Conservation (phyloP, 352 stramenopile species). For the Phytophthora multivora region DNA sequence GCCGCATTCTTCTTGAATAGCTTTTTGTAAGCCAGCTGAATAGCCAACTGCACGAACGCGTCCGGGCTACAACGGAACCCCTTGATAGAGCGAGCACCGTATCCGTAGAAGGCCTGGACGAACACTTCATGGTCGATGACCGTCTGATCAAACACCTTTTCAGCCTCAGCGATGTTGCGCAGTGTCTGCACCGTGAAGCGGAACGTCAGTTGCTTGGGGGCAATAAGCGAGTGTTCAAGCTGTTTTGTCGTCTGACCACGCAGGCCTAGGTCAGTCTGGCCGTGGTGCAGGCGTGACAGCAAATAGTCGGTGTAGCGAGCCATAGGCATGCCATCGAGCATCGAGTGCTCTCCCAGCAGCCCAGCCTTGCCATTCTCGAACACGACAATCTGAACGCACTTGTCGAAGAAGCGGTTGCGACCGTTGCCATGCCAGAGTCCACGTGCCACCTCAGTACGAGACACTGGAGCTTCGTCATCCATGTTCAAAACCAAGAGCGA, state of each 20-base stretch:
- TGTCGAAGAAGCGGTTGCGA: constrained; percentile 97
- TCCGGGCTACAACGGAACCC: constrained; percentile 91
- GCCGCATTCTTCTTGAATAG: constrained; percentile 62
- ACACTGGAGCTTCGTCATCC: constrained; percentile 66
- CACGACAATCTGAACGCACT: constrained; percentile 96
- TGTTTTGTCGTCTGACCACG: constrained; percentile 47
- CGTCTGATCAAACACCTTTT: constrained; percentile 68
- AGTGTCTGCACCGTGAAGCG: constrained; percentile 56
- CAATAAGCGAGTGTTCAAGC: constrained; percentile 30
- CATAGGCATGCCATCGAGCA: constrained; percentile 89
- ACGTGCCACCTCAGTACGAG: constrained; percentile 63
- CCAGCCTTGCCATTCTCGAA: constrained; percentile 96
- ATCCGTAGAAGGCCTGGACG: constrained; percentile 89
- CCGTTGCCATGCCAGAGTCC: constrained; percentile 86
- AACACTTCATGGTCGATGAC: constrained; percentile 89
- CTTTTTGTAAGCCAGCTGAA: constrained; percentile 93
- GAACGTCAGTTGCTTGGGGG: constrained; percentile 56
- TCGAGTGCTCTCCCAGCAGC: constrained; percentile 94
- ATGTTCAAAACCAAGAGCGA: constrained; percentile 72
- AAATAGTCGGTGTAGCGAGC: constrained; percentile 69
- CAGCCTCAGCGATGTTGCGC: constrained; percentile 50
- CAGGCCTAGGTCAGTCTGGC: constrained; percentile 52
- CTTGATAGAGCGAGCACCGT: constrained; percentile 91
- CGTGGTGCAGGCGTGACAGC: constrained; percentile 54
- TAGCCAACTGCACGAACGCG: constrained; percentile 95